Percentiles rank a stretch among this genome's conserved stretches.
Conservation (phyloP, 495 filamentous ascomycete species). For the Cercophora samala region DNA sequence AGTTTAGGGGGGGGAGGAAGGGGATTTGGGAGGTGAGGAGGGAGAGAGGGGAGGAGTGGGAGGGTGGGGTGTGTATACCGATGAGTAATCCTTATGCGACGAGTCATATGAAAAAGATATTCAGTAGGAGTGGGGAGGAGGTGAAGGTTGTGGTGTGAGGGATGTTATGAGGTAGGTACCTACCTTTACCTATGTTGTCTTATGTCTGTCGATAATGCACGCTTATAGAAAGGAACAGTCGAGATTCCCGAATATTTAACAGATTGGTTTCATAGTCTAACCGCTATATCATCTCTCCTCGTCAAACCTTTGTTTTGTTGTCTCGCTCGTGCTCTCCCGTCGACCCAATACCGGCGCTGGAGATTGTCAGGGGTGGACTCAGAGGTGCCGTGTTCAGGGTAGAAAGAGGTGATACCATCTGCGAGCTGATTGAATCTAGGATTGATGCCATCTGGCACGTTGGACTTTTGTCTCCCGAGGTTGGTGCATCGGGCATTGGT, state of each 20-base stretch:
- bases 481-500: not conserved
- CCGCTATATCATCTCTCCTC: not conserved
- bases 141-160: not conserved
- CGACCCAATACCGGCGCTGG: not conserved
- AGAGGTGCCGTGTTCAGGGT: not conserved
- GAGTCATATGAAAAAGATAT: slow-evolving; percentile 16
- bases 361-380: not conserved
- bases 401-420: not conserved
- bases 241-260: too few species aligned
- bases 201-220: too few species aligned
- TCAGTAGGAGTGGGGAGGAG: not conserved
- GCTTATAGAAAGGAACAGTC: too few species aligned
- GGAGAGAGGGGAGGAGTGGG: not conserved
- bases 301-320: not conserved
- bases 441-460: not conserved
- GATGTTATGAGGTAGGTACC: too few species aligned
- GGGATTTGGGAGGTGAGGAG: slow-evolving; percentile 1
- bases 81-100: slow-evolving; percentile 19
- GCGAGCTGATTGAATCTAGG: not conserved
- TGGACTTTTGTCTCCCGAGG: not conserved
- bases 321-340: not conserved
- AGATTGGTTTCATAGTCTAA: too few species aligned
- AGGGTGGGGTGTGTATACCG: slow-evolving; percentile 11
- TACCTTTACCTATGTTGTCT: too few species aligned
- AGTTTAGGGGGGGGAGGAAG: not conserved